Conservation (phyloP, 371 early-diverging fungal genomes). For the Sporodiniella umbellata region DNA sequence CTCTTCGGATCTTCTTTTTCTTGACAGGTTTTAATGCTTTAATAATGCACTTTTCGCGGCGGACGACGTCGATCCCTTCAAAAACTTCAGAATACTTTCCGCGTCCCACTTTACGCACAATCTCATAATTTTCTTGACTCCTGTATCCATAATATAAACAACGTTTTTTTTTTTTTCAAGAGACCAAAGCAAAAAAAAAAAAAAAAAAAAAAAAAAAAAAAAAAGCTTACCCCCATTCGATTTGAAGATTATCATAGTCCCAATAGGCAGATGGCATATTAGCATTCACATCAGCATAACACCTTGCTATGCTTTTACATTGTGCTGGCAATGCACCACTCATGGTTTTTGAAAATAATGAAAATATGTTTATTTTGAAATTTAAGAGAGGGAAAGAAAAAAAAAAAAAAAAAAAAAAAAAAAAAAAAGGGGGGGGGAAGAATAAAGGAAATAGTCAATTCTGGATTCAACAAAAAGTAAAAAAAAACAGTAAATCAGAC, state of each 20-base stretch:
- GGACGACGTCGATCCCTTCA: constrained; percentile 88
- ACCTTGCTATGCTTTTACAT: constrained; percentile 65
- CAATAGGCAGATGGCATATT: constrained; percentile 86
- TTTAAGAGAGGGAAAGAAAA: background rate
- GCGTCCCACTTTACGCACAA: constrained; percentile 94
- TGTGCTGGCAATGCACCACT: background rate
- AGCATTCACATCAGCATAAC: constrained; percentile 88
- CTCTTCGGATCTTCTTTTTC: constrained; percentile 99
- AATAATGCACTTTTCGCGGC: constrained; percentile 88
- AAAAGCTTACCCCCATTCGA: constrained; percentile 76
- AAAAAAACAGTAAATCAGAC: too few species aligned
- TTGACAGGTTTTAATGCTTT: constrained; percentile 99
- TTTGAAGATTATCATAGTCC: constrained; percentile 92
- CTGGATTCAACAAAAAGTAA: too few species aligned
- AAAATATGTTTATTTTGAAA: background rate
- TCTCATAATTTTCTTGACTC: constrained; percentile 94
- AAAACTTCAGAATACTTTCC: constrained; percentile 99
- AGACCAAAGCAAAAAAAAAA: too few species aligned
- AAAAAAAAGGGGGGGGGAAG: too few species aligned
- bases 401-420: background rate
- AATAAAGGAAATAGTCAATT: too few species aligned
- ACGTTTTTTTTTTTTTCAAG: too few species aligned
- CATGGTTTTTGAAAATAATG: background rate
- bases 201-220: too few species aligned
- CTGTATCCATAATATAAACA: too few species aligned